phyloP scores from a whole-genome alignment of 352 stramenopile genomes.

The Phytophthora multivora region DNA sequence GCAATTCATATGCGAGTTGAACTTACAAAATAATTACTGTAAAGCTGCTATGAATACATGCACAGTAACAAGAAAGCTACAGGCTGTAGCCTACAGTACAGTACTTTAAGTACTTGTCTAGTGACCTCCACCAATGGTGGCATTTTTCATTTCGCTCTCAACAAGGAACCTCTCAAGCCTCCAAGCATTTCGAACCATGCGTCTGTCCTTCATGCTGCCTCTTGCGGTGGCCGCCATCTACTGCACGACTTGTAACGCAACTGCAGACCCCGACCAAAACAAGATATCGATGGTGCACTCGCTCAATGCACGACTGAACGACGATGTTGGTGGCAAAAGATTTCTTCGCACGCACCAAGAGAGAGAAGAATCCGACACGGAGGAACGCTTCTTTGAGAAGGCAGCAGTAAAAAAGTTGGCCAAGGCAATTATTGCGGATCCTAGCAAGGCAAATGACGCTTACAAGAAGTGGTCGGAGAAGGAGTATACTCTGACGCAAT shows the following conservation, averaged over 20 bases:
- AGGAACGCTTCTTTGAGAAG: not conserved
- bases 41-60: no score
- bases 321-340: not conserved
- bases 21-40: no score
- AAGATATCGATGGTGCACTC: not conserved
- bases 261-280: not conserved
- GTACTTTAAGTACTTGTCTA: no score
- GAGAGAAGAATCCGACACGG: not conserved
- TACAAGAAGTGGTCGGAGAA: not conserved
- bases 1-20: no score
- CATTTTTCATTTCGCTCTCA: not conserved
- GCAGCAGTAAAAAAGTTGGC: not conserved
- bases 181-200: not conserved
- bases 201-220: not conserved
- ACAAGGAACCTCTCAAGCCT: not conserved
- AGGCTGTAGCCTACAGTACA: no score
- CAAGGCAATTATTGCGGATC: no score
- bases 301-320: not conserved
- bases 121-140: not conserved
- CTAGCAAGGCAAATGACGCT: not conserved
- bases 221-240: not conserved
- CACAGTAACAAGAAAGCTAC: no score
- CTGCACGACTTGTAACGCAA: not conserved
- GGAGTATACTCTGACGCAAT: not conserved
- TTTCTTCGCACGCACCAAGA: not conserved